Percentiles rank a stretch among this genome's conserved stretches.
These are phyloP conservation scores for Stagonosporopsis tanaceti DNA, from an alignment of 2,329 filamentous ascomycete genomes.

Conservation along the genomic window DNA sequence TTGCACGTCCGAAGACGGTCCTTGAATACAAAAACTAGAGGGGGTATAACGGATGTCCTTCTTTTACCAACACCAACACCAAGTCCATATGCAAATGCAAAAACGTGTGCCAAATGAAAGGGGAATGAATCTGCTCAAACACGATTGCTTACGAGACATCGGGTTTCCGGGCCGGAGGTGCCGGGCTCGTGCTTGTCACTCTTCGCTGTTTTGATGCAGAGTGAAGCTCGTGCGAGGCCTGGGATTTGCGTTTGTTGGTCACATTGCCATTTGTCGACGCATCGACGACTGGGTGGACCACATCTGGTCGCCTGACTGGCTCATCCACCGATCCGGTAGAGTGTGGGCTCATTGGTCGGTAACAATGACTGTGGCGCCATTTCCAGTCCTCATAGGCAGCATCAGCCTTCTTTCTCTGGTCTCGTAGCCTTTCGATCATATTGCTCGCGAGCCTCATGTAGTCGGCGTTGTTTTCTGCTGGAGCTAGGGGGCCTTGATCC, in stretches of 20 bases:
- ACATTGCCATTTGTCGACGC: conserved; percentile 6
- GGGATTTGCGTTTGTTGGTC: conserved; percentile 31
- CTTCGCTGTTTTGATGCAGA: conserved; percentile 25
- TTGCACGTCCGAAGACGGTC: neutral
- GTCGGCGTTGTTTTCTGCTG: conserved; percentile 26
- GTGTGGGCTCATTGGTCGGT: conserved; percentile 6
- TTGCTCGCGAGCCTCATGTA: conserved; percentile 24
- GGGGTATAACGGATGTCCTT: conserved; percentile 33
- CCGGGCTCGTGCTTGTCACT: conserved; percentile 17
- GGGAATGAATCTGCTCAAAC: conserved; percentile 2
- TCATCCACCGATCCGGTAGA: conserved; percentile 14
- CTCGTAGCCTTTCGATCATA: conserved; percentile 27
- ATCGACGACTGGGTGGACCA: neutral
- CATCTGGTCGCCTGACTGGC: conserved; percentile 8
- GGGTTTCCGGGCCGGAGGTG: conserved; percentile 25
- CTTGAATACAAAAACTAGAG: conserved; percentile 14
- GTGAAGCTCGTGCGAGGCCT: conserved; percentile 19
- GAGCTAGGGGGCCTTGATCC: conserved; percentile 20
- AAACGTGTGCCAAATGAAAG: conserved; percentile 15
- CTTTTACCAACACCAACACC: conserved; percentile 29
- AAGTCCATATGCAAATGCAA: conserved; percentile 31
- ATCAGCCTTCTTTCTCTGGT: conserved; percentile 27
- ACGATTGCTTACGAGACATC: conserved; percentile 19
- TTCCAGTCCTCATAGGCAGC: conserved; percentile 29
- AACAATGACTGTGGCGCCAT: conserved; percentile 19